These are phyloP conservation scores for Omphalotus guepiniiformis DNA, from an alignment of 768 basidiomycete genomes.

Conservation along the genomic window DNA sequence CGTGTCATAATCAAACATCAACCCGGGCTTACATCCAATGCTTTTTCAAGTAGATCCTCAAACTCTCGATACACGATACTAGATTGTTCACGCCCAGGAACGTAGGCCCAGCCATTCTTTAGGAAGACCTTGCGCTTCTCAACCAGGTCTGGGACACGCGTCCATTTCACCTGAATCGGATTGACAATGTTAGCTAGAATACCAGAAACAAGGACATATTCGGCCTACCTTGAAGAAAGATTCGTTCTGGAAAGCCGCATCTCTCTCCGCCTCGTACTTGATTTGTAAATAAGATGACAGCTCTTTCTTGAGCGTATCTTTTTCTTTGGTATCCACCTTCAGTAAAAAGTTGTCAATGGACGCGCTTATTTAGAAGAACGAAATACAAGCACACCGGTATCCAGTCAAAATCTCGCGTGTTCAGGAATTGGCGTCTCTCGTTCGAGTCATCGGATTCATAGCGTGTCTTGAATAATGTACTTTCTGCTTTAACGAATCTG, in stretches of 20 bases:
- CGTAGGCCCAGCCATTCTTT: constrained; percentile 82
- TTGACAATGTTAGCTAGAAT: neutral
- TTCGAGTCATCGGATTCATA: constrained; percentile 54
- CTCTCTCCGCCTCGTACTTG: constrained; percentile 31
- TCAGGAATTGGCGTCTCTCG: constrained; percentile 66
- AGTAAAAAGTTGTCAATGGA: constrained; percentile 6
- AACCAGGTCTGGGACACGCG: constrained; percentile 88
- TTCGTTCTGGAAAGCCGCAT: constrained; percentile 41
- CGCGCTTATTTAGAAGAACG: neutral
- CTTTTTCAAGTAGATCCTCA: constrained; percentile 61
- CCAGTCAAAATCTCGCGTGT: constrained; percentile 63
- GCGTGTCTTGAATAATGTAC: constrained; percentile 75
- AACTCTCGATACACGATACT: constrained; percentile 90
- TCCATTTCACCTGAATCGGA: constrained; percentile 99
- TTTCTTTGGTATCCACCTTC: constrained; percentile 66
- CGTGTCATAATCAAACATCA: too few relatives aligned
- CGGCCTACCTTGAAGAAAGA: constrained; percentile 71
- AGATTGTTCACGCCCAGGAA: constrained; percentile 70
- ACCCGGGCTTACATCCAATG: constrained; percentile 71
- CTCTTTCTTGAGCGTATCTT: constrained; percentile 38
- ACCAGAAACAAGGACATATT: neutral
- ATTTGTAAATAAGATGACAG: constrained; percentile 45
- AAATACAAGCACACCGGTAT: constrained; percentile 37
- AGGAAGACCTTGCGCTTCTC: constrained; percentile 77
- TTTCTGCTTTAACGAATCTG: constrained; percentile 88